Base-by-base conservation (phyloP, 2,329 filamentous ascomycete species). In the Penicillium sp. region DNA sequence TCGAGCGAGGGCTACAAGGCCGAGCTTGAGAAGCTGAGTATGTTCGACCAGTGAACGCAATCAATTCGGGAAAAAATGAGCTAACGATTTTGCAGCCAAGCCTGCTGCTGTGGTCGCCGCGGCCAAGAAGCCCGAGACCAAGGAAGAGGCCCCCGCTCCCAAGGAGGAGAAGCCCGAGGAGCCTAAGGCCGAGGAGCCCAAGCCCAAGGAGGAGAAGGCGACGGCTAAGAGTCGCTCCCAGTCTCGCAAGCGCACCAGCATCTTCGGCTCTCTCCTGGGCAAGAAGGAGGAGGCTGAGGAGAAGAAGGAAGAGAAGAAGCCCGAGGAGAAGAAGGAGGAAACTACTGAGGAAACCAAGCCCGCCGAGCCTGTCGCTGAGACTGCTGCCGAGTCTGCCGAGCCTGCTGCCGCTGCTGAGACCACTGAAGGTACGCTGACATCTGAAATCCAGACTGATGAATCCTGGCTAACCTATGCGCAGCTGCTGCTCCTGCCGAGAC, bases 1-100 rank as follows among this genome's bases (percentile, higher is more conserved):
- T 81, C 83, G 69, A 84, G 82, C 58, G 89, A 95, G 70, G 79
- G 80, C 45, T 98, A 95, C 83, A 96, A 95, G 82, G 76, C 79
- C 58, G 82, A 86, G 52, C 71, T 93, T 14, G 85, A 89, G 73
- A 84, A 83, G 69, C 74, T 82, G 56, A 72, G 21, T 25, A 25
- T 7, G 21, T 25, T 25, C 11, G 11, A 7, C 21, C 21, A 7
- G n/a, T n/a, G n/a, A n/a, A n/a, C n/a, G n/a, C n/a, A n/a, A n/a
- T n/a, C n/a, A n/a, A n/a, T n/a, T n/a, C n/a, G 21, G 21, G 21
- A 11, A 7, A 7, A 7, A 25, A 25, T 25, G 11, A 7, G 11
- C 21, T 25, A 11, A 25, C 11, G 11, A 7, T 25, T 25, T 11
- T 11, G 11, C 21, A 25, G 21, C 60, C 60, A 73, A 76, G 59